These are phyloP conservation scores for Trypanosoma scelopori DNA, from an alignment of 208 protist genomes.

Conservation along the genomic window DNA sequence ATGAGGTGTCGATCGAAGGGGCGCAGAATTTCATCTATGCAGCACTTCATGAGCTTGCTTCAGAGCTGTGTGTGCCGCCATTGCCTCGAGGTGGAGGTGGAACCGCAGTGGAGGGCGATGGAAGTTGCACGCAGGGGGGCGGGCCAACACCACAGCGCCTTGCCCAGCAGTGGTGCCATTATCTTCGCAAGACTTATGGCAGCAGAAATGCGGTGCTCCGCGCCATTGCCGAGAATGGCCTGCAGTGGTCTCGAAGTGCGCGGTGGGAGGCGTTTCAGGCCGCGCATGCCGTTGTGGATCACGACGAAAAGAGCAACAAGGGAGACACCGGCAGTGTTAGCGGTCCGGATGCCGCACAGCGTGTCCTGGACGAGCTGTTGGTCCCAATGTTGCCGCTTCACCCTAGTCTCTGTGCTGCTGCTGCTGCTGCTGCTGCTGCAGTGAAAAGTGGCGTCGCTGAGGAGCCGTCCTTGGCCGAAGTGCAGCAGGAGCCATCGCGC, in stretches of 20 bases:
- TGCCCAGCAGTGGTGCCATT: constrained; percentile 54
- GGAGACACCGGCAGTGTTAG: neutral
- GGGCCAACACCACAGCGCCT: constrained; percentile 35
- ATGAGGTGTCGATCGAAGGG: constrained; percentile 31
- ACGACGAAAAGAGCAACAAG: neutral
- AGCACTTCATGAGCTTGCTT: constrained; percentile 43
- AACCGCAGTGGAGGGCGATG: neutral
- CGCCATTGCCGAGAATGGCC: constrained; percentile 40
- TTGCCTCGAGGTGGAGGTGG: neutral
- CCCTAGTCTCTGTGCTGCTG: constrained; percentile 18
- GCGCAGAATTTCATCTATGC: constrained; percentile 81
- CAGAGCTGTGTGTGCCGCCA: constrained; percentile 1
- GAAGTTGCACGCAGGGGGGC: neutral
- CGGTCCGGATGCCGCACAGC: neutral
- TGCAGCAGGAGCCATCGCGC: neutral
- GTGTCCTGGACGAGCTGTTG: constrained; percentile 4
- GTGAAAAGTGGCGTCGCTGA: neutral
- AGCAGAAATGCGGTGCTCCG: constrained; percentile 23
- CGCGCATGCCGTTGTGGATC: constrained; percentile 9
- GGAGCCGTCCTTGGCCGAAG: constrained; percentile 6
- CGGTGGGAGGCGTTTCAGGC: constrained; percentile 52
- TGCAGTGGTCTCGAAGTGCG: constrained; percentile 51
- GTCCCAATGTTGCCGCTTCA: constrained; percentile 16
- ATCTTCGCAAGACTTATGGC: constrained; percentile 40
- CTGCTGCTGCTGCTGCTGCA: constrained; percentile 12